Conservation (phyloP, 2,329 filamentous ascomycete genomes). For the Hypoxylon sp. region DNA sequence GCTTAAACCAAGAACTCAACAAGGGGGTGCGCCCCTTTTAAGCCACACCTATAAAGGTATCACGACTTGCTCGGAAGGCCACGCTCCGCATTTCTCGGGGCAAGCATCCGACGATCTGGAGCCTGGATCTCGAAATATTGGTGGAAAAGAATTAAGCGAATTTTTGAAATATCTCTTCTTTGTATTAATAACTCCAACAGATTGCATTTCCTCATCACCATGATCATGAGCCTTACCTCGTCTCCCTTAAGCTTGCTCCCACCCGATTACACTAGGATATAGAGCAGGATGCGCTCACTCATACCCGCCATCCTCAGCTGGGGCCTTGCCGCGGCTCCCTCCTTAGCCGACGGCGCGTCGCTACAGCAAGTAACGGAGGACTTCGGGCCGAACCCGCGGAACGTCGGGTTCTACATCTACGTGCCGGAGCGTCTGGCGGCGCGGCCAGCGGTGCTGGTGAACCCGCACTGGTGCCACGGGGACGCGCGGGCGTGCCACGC, state of each 20-base stretch:
- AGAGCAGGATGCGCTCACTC: slow-evolving; percentile 11
- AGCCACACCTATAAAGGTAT: too few species aligned
- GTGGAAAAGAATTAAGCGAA: too few species aligned
- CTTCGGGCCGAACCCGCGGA: slow-evolving; percentile 58
- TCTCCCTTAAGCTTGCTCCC: too few species aligned
- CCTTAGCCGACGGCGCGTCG: slow-evolving; percentile 33
- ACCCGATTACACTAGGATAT: too few species aligned
- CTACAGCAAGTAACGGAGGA: slow-evolving; percentile 42
- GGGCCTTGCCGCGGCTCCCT: slow-evolving; percentile 15
- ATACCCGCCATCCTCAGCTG: background rate
- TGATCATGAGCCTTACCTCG: background rate
- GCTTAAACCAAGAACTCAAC: too few species aligned
- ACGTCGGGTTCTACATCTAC: slow-evolving; percentile 62
- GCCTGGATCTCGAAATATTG: too few species aligned
- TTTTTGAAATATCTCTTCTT: too few species aligned
- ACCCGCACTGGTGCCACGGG: slow-evolving; percentile 65
- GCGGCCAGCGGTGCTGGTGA: slow-evolving; percentile 61
- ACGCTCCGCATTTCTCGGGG: too few species aligned
- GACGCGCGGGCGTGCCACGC: slow-evolving; percentile 58
- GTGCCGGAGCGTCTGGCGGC: slow-evolving; percentile 53
- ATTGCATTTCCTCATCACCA: background rate
- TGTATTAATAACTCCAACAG: background rate
- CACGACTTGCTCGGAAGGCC: too few species aligned
- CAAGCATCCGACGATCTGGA: too few species aligned
- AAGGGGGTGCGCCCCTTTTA: too few species aligned